These are phyloP conservation scores for Candida silvicultrix DNA, from an alignment of 805 yeast genomes.

Conservation along the genomic window DNA sequence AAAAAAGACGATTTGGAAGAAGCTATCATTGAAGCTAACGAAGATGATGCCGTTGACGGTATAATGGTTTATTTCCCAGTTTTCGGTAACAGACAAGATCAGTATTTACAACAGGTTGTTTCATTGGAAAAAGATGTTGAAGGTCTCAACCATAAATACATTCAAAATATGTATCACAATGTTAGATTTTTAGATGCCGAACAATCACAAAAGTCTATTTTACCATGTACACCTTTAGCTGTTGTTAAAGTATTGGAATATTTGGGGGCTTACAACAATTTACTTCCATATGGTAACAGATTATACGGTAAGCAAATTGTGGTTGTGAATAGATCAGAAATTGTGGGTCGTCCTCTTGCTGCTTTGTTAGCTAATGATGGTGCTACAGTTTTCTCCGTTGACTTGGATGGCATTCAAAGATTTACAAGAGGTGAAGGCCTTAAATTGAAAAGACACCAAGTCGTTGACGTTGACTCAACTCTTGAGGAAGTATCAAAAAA, in stretches of 20 bases:
- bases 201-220: constrained; percentile 66
- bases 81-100: constrained; percentile 92
- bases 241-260: constrained; percentile 89
- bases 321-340: constrained; percentile 89
- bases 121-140: constrained; percentile 93
- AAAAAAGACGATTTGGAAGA: constrained; percentile 83
- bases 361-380: constrained; percentile 96
- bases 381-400: constrained; percentile 91
- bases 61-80: constrained; percentile 98
- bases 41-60: constrained; percentile 72
- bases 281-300: constrained; percentile 84
- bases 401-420: constrained; percentile 78
- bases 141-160: constrained; percentile 85
- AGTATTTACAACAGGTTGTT: constrained; percentile 89
- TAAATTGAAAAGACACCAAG: constrained; percentile 75
- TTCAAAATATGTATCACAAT: constrained; percentile 94
- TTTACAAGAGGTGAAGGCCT: constrained; percentile 94
- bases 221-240: constrained; percentile 97
- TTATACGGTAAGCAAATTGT: constrained; percentile 89
- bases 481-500: constrained; percentile 60
- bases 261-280: constrained; percentile 76
- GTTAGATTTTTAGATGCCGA: constrained; percentile 74
- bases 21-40: constrained; percentile 75
- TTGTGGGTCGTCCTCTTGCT: constrained; percentile 96
- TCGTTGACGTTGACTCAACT: constrained; percentile 47